A percentile compares a stretch with the other conserved stretches of the same genome.
These are phyloP conservation scores for Alternaria sp. DNA, from an alignment of 2,329 filamentous ascomycete genomes.

Conservation along the genomic window DNA sequence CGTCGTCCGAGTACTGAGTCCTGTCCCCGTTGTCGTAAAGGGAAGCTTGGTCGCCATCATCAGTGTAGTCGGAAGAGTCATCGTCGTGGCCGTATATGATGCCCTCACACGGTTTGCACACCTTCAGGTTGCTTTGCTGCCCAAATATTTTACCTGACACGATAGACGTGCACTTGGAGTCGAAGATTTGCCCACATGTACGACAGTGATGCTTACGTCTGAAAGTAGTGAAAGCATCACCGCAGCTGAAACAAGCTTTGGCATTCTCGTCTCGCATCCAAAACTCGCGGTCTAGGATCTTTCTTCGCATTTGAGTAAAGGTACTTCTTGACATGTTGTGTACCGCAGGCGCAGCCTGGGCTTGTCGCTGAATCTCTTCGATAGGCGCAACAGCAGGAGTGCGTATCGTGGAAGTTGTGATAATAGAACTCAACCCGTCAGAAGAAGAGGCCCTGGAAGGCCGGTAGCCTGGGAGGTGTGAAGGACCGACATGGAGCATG, in stretches of 20 bases:
- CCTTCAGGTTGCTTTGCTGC: constrained; percentile 80
- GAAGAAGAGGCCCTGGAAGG: constrained; percentile 55
- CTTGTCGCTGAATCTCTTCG: constrained; percentile 36
- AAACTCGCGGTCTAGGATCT: constrained; percentile 91
- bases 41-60: constrained; percentile 71
- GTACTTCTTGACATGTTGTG: constrained; percentile 50
- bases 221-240: constrained; percentile 89
- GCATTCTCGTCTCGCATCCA: constrained; percentile 99
- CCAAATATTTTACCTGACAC: constrained; percentile 88
- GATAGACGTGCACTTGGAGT: constrained; percentile 93
- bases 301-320: constrained; percentile 73
- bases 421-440: constrained; percentile 50
- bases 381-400: constrained; percentile 40
- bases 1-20: constrained; percentile 26
- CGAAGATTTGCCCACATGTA: constrained; percentile 96
- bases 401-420: constrained; percentile 43
- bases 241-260: constrained; percentile 94
- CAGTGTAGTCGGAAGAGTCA: constrained; percentile 89
- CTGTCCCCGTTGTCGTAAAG: constrained; percentile 53
- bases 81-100: constrained; percentile 92
- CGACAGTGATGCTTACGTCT: constrained; percentile 96
- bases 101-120: constrained; percentile 90
- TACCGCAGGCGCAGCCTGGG: constrained; percentile 25
- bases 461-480: constrained; percentile 57
- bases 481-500: constrained; percentile 52